A percentile compares a stretch with the other conserved stretches of the same genome.
phyloP scores from a whole-genome alignment of 192 early-diverging fungal species.

The Coemansia sp. region DNA sequence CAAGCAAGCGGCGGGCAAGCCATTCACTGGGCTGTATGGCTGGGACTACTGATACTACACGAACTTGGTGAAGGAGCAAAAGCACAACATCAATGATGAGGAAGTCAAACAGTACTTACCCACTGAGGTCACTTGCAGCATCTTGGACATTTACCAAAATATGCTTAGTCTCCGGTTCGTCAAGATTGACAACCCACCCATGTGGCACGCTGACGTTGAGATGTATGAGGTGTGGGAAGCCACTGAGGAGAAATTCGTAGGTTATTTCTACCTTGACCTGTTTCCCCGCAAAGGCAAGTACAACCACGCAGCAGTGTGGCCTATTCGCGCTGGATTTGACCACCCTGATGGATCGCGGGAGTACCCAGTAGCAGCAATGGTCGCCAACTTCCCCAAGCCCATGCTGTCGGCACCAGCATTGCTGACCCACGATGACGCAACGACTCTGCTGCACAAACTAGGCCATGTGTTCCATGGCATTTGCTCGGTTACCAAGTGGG shows the following conservation, averaged over 20 bases:
- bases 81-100: conserved; percentile 76
- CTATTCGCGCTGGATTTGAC: conserved; percentile 67
- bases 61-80: conserved; percentile 67
- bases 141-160: conserved; percentile 74
- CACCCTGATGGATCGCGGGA: conserved; percentile 57
- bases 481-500: conserved; percentile 74
- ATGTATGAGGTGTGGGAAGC: conserved; percentile 77
- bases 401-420: conserved; percentile 68
- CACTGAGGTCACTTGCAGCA: conserved; percentile 63
- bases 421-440: conserved; percentile 78
- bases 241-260: conserved; percentile 57
- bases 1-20: conserved; percentile 46
- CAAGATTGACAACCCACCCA: conserved; percentile 57
- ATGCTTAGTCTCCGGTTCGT: conserved; percentile 70
- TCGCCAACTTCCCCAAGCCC: conserved; percentile 68
- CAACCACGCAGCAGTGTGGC: conserved; percentile 80
- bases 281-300: conserved; percentile 74
- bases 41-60: conserved; percentile 81
- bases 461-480: conserved; percentile 67
- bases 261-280: conserved; percentile 76
- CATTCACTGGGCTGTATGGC: conserved; percentile 63
- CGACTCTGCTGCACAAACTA: conserved; percentile 86
- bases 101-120: conserved; percentile 79
- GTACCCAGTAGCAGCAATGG: conserved; percentile 72
- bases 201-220: conserved; percentile 80